A percentile compares a stretch with the other conserved stretches of the same genome.
These are phyloP conservation scores for Globisporangium nunn DNA, from an alignment of 352 stramenopile species.

Conservation along the genomic window DNA sequence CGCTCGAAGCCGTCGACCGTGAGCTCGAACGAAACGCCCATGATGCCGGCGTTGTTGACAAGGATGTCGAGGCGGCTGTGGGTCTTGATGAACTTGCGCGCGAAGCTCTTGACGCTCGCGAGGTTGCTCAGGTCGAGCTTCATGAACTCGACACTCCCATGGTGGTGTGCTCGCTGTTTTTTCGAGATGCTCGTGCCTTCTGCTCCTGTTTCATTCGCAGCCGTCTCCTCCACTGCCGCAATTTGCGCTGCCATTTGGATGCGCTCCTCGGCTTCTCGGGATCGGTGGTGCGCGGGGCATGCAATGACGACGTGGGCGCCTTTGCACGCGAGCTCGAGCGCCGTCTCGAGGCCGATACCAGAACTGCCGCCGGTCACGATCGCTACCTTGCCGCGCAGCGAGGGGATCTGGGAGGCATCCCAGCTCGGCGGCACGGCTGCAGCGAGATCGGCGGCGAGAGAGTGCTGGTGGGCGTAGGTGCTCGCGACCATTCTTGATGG, in stretches of 20 bases:
- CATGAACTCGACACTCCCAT: conserved; percentile 30
- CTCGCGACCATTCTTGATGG: background rate
- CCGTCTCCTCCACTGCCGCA: conserved; percentile 11
- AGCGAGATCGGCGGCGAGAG: background rate
- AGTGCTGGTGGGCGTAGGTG: conserved; percentile 1
- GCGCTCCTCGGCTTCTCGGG: conserved; percentile 6
- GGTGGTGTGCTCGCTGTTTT: background rate
- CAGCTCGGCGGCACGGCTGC: conserved; percentile 9
- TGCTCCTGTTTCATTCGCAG: conserved; percentile 6
- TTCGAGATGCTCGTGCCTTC: background rate
- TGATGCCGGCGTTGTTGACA: conserved; percentile 36
- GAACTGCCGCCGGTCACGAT: conserved; percentile 27
- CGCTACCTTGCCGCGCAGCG: conserved; percentile 18
- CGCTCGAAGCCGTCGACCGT: conserved; percentile 21
- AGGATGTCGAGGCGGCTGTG: conserved; percentile 24
- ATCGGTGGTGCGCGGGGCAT: conserved; percentile 9
- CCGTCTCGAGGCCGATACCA: conserved; percentile 22
- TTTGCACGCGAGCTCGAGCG: conserved; percentile 20
- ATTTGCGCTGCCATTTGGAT: conserved; percentile 5
- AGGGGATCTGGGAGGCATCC: conserved; percentile 18
- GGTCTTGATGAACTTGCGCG: conserved; percentile 20
- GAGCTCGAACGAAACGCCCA: conserved; percentile 9
- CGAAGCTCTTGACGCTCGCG: conserved; percentile 23
- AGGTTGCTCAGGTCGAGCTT: conserved; percentile 29
- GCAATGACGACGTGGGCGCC: conserved; percentile 24